Conservation (phyloP, 2,329 filamentous ascomycete species). For the Curvularia eragrostidis region DNA sequence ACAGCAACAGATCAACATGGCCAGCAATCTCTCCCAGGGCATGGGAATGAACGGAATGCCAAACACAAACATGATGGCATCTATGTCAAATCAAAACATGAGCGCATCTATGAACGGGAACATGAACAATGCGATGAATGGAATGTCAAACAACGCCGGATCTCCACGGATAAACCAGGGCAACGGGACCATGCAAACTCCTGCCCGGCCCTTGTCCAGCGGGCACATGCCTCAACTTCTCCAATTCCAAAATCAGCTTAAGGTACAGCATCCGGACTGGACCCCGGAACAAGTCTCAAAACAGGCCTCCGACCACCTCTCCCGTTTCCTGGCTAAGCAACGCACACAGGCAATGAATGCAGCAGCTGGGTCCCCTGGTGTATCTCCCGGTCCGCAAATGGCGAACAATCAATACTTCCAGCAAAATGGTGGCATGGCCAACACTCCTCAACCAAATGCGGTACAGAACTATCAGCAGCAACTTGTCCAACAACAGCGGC, state of each 20-base stretch:
- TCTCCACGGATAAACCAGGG: slow-evolving; percentile 46
- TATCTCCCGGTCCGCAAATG: slow-evolving; percentile 43
- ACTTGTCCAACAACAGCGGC: slow-evolving; percentile 47
- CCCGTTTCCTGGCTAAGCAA: slow-evolving; percentile 41
- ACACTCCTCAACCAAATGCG: slow-evolving; percentile 42
- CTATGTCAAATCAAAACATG: slow-evolving; percentile 41
- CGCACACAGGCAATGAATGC: slow-evolving; percentile 48
- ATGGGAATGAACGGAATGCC: slow-evolving; percentile 46
- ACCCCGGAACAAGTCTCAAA: slow-evolving; percentile 43
- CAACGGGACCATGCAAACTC: slow-evolving; percentile 40
- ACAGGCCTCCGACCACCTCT: slow-evolving; percentile 45
- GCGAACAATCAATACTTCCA: slow-evolving; percentile 46
- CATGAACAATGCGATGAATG: slow-evolving; percentile 45
- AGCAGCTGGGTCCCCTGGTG: slow-evolving; percentile 43
- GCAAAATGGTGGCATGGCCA: slow-evolving; percentile 39
- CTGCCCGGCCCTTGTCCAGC: slow-evolving; percentile 39
- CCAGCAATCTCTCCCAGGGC: slow-evolving; percentile 40
- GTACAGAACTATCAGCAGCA: slow-evolving; percentile 49
- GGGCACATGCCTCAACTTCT: slow-evolving; percentile 45
- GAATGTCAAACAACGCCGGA: slow-evolving; percentile 42
- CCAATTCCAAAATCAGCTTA: slow-evolving; percentile 42
- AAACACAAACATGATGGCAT: slow-evolving; percentile 46
- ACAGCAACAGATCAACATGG: slow-evolving; percentile 50
- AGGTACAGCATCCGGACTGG: slow-evolving; percentile 48
- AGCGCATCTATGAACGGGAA: slow-evolving; percentile 45